phyloP scores from a whole-genome alignment of 768 basidiomycete genomes.

The Pilatotrama ljubarskyi region DNA sequence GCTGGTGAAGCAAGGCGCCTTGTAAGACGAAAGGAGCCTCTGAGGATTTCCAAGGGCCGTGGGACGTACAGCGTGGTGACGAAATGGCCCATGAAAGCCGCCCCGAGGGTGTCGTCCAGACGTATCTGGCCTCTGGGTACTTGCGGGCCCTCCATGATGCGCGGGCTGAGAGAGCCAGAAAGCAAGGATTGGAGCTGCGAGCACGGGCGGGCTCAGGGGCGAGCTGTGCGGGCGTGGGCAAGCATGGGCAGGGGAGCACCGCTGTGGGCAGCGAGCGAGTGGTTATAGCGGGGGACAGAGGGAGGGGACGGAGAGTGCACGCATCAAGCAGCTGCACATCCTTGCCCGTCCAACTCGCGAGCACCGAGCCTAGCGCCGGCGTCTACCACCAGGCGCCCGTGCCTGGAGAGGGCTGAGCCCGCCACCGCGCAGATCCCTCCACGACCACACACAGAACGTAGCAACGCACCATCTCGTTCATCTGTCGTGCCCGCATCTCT shows the following conservation, averaged over 20 bases:
- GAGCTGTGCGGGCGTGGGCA: background rate
- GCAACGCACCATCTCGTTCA: background rate
- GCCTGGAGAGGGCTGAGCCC: background rate
- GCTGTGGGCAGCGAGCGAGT: too few species aligned
- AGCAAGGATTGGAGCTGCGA: background rate
- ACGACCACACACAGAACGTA: background rate
- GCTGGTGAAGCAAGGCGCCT: background rate
- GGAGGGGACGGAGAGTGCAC: too few species aligned
- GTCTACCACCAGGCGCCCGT: background rate
- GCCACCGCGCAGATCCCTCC: background rate
- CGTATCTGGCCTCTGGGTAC: background rate
- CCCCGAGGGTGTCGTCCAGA: constrained; percentile 23
- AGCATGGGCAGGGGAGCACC: background rate
- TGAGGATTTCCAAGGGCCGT: background rate
- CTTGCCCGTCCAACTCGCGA: background rate
- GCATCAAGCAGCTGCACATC: background rate
- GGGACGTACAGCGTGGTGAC: constrained; percentile 16
- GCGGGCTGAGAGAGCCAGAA: background rate
- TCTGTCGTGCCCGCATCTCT: background rate
- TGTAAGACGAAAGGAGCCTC: background rate
- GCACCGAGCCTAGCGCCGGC: background rate
- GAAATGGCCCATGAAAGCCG: constrained; percentile 23
- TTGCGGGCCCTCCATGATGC: background rate
- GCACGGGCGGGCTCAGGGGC: background rate
- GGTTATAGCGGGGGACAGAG: too few species aligned